Conservation (phyloP, 208 protist genomes). For the Leishmania guyanensis region DNA sequence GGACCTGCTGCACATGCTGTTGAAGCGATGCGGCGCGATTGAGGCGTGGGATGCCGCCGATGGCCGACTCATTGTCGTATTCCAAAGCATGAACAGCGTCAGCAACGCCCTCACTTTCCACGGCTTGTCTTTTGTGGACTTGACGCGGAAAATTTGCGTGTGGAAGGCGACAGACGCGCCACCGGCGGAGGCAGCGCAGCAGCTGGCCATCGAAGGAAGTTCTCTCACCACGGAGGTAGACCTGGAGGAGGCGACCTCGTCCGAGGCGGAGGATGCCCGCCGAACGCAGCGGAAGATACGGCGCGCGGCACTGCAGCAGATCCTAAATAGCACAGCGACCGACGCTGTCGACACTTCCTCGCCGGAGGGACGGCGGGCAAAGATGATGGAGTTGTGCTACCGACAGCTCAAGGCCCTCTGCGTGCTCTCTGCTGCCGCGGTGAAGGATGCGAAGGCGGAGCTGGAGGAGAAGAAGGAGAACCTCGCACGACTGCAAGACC, state of each 20-base stretch:
- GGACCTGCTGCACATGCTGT: constrained; percentile 72
- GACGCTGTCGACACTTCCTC: constrained; percentile 29
- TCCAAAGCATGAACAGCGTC: constrained; percentile 84
- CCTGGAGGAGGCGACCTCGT: not conserved
- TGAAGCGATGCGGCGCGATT: constrained; percentile 70
- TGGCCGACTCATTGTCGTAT: constrained; percentile 64
- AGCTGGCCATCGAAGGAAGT: constrained; percentile 56
- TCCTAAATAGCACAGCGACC: constrained; percentile 37
- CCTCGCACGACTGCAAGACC: constrained; percentile 23
- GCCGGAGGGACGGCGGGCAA: constrained; percentile 28
- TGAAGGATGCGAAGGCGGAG: constrained; percentile 34
- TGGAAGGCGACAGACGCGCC: constrained; percentile 81
- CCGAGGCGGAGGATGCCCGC: constrained; percentile 22
- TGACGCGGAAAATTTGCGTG: constrained; percentile 58
- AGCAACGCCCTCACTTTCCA: constrained; percentile 82
- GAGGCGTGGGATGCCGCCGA: constrained; percentile 80
- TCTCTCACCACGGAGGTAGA: not conserved
- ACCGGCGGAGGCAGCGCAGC: constrained; percentile 52
- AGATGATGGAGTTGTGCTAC: constrained; percentile 56
- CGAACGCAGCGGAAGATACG: constrained; percentile 35
- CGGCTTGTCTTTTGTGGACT: constrained; percentile 72
- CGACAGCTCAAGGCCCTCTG: constrained; percentile 72
- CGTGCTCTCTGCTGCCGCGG: constrained; percentile 45
- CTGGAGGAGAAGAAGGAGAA: constrained; percentile 41
- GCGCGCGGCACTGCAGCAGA: constrained; percentile 43